Base-by-base conservation (phyloP, 1,284 basidiomycete genomes). In the Ceratobasidium sp. region DNA sequence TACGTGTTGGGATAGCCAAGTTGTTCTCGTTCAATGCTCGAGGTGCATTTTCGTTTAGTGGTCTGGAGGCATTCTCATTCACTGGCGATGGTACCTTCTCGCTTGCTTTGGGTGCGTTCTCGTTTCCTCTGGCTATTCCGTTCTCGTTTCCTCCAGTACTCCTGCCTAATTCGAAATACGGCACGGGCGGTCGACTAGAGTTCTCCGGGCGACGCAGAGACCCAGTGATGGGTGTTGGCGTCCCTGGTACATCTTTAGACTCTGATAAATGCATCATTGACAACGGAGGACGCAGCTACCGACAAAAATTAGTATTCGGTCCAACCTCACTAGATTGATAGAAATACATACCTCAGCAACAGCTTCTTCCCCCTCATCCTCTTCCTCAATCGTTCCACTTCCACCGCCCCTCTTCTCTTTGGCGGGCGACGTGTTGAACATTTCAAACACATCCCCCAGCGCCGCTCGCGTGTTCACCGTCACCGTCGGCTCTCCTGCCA, bases 391-490 rank as follows among this genome's bases (percentile, higher is more conserved):
- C 26, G 64, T 75, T 32, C 46, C 76, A 44, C 69, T 70, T 16
- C 54, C 69, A 47, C 59, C 50, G n/a, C n/a, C n/a, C n/a, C n/a
- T n/a, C 13, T 69, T 73, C 13, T 72, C 71, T 18, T 50, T 73
- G 82, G 80, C 32, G 81, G 80, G 11, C 82, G 46, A 85, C 84
- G 4, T 84, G 80, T 97, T 96, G 80, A 95, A 96, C 89, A 98
- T 93, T 73, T 90, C 91, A 82, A 94, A 94, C 46, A 98, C 94
- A 79, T 97, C 95, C n/a, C 88, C 92, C 64, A 96, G 85, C 2
- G 96, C 96, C 75, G 94, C 93, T 80, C 95, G 95, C 54, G 93
- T 95, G 79, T 93, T 93, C 75, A 94, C 89, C 0, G 93, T 95
- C 5, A 92, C 89, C 0, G 91, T 89, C 8, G 89, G 87, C 77